Base-by-base conservation (phyloP, 2,329 filamentous ascomycete genomes). In the Cladosporium sp. region DNA sequence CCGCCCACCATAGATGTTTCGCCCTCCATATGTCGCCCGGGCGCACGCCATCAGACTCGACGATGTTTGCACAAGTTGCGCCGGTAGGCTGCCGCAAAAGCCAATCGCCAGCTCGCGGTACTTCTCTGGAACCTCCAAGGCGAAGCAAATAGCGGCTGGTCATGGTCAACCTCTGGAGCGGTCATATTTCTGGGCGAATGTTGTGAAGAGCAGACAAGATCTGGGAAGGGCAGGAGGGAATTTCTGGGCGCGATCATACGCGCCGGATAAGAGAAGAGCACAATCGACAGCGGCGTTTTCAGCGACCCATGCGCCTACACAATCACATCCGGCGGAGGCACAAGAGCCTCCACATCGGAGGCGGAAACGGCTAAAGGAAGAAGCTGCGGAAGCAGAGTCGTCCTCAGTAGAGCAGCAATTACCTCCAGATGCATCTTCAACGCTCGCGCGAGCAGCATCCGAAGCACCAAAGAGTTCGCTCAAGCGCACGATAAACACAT, bases 401-500 rank as follows among this genome's bases (percentile, higher is more conserved):
- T 45, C 58, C 7, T 45, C 35, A 7, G 53, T 50, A 24, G 63
- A 65, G 12, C 56, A 62, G 35, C 65, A 68, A 20, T 72, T 83
- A 5, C 80, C 83, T 7, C 80, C 75, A 17, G 84, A 87, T 72
- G 84, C 84, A 13, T 86, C 84, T 0, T 80, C 83, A 20, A 80
- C 79, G 60, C 73, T 87, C 39, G 83, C 84, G 6, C 78, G 76
- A 42, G 71, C 83, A 54, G 84, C 84, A 6, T 79, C 81, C 12
- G 71, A 76, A 20, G 79, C 85, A 56, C 83, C 83, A 10, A 74
- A 77, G 32, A 73, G 78, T 51, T 85, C 83, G 20, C 64, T 85
- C 42, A 80, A 80, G 60, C 89, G 91, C 58, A 81, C 84, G 56
- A 70, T 94, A 62, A 89, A 91, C 20, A 86, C 90, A 28, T 91